phyloP scores from a whole-genome alignment of 768 basidiomycete species.

The Boletus rufocinnamomeus region DNA sequence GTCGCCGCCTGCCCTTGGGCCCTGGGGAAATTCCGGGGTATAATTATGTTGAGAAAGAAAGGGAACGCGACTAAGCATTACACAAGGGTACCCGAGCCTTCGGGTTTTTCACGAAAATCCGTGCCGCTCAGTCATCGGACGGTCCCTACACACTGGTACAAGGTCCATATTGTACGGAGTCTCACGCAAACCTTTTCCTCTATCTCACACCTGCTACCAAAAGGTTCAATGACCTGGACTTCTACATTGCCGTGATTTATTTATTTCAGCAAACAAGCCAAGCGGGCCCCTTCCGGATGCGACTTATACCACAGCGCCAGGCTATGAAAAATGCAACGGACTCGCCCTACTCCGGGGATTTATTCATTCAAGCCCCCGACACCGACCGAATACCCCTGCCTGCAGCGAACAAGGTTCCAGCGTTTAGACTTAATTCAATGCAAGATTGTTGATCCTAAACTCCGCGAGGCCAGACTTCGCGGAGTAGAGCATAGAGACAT shows the following conservation, averaged over 20 bases:
- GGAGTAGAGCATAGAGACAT: slow-evolving; percentile 20
- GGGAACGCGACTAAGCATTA: neutral
- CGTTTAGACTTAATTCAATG: neutral
- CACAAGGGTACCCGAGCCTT: neutral
- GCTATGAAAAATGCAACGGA: neutral
- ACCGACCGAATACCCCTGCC: neutral
- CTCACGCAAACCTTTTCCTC: slow-evolving; percentile 6
- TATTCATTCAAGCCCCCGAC: neutral
- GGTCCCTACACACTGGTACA: neutral
- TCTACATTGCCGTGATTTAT: neutral
- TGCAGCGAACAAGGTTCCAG: neutral
- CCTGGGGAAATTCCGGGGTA: neutral
- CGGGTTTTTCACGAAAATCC: neutral
- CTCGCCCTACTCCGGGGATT: neutral
- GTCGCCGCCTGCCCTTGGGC: no score
- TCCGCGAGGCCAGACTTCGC: slow-evolving; percentile 28
- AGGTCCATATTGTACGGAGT: neutral
- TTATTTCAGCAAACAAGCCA: neutral
- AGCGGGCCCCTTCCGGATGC: neutral
- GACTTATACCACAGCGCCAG: neutral
- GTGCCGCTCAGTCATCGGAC: neutral
- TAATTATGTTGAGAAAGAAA: slow-evolving; percentile 7
- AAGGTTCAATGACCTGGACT: neutral
- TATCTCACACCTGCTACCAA: neutral
- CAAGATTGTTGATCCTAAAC: slow-evolving; percentile 15